Evolutionary conservation across 2,329 filamentous ascomycete genomes (phyloP).

Genomic region (Emmonsiellopsis sp.): DNA sequence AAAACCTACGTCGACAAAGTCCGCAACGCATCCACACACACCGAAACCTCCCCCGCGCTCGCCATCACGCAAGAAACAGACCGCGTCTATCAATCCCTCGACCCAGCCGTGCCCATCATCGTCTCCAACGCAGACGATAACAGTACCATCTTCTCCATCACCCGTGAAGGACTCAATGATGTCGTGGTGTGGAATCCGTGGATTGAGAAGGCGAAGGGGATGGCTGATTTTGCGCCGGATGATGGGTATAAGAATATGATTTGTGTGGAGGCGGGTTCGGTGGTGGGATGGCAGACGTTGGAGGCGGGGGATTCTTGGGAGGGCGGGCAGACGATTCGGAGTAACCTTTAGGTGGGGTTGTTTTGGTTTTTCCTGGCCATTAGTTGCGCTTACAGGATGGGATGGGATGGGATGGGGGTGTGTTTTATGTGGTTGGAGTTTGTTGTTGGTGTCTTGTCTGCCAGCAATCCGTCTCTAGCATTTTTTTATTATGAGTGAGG

Average conservation of each 20-base stretch:
- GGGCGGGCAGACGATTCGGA: constrained; percentile 51
- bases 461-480: too few relatives aligned
- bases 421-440: too few relatives aligned
- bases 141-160: constrained; percentile 59
- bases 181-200: constrained; percentile 98
- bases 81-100: constrained; percentile 66
- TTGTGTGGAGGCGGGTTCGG: constrained; percentile 83
- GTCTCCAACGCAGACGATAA: constrained; percentile 43
- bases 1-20: constrained; percentile 80
- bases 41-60: constrained; percentile 56
- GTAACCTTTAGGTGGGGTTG: constrained; percentile 19
- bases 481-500: not conserved
- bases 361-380: not conserved
- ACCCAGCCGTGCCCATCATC: constrained; percentile 39
- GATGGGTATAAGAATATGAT: constrained; percentile 90
- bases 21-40: constrained; percentile 52
- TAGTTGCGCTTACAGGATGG: too few relatives aligned
- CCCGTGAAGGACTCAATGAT: constrained; percentile 76
- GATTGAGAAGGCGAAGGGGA: constrained; percentile 71
- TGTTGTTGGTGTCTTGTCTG: not conserved
- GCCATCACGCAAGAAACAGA: constrained; percentile 73
- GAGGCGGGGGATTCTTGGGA: constrained; percentile 68
- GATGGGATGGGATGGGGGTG: too few relatives aligned
- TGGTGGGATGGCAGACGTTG: constrained; percentile 71
- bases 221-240: constrained; percentile 81